Base-by-base conservation (phyloP, 306 rosid genomes). In the Prunus armeniaca region DNA sequence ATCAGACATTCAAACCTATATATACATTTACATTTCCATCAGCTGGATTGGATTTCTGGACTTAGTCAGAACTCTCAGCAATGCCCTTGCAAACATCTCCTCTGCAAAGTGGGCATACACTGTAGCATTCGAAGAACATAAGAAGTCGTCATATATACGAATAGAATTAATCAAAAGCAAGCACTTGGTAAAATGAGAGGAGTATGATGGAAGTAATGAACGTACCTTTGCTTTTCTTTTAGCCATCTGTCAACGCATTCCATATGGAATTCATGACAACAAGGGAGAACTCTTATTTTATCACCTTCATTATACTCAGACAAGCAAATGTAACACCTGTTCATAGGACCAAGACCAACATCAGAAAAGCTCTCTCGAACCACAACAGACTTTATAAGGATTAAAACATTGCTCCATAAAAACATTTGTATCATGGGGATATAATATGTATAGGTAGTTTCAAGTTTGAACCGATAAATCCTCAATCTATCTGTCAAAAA, bases 241-340 rank as follows among this genome's bases (percentile, higher is more conserved):
- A 54, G 58, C 58, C 24, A 54, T 54, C 7, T 18, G 58, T 54
- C 58, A 54, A 54, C 58, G 10, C 58, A 54, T 54, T 54, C 24
- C 58, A 54, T 54, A 54, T 54, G 58, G 20, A 54, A 18, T 54
- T 54, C 58, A 18, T 54, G 58, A 54, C 58, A 54, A 15, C 54
- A 49, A 54, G 58, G 58, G 20, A 54, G 58, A 54, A 18, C 58
- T 17, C 58, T 54, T 54, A 54, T 54, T 54, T 54, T 18, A 54
- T 54, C 58, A 6, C 58, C 58, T 54, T 54, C 58, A 54, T 19
- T 2, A 19, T 54, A 54, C 58, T 54, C 58, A 2, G 22, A 3
- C 58, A 54, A 54, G 57, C 57, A 52, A 54, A 54, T 54, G 58
- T 54, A 54, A 54, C 58, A 54, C 58, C 58, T 54, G 58, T 54